phyloP scores from a whole-genome alignment of 768 basidiomycete species.

The Pleurotus ostreatus region DNA sequence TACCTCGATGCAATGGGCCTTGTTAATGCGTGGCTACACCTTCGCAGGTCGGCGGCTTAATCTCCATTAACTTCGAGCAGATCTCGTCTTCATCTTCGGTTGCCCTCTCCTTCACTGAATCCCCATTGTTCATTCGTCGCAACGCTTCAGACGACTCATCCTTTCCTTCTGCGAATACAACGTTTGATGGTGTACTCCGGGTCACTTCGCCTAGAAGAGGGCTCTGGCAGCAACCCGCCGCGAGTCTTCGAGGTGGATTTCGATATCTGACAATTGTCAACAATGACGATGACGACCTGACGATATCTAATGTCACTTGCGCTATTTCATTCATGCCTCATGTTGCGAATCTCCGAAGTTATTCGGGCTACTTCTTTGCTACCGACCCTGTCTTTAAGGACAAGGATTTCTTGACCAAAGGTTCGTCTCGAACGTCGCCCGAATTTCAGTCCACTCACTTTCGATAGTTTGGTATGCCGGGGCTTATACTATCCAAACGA shows the following conservation, averaged over 20 bases:
- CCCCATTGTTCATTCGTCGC: slow-evolving; percentile 49
- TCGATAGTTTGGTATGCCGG: slow-evolving; percentile 54
- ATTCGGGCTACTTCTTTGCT: slow-evolving; percentile 51
- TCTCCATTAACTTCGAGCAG: slow-evolving; percentile 41
- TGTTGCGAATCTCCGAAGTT: slow-evolving; percentile 41
- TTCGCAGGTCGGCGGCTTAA: slow-evolving; percentile 48
- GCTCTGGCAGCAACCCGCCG: slow-evolving; percentile 45
- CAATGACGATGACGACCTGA: slow-evolving; percentile 25
- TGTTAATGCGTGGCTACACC: background rate
- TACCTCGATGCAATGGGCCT: background rate
- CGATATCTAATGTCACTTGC: slow-evolving; percentile 46
- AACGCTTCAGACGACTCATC: slow-evolving; percentile 51
- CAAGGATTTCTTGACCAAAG: slow-evolving; percentile 45
- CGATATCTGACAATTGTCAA: slow-evolving; percentile 49
- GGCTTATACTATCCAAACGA: slow-evolving; percentile 59
- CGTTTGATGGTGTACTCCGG: slow-evolving; percentile 37
- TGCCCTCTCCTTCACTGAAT: slow-evolving; percentile 56
- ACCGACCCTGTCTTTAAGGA: slow-evolving; percentile 41
- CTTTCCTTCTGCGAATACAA: slow-evolving; percentile 39
- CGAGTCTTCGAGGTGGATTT: slow-evolving; percentile 46
- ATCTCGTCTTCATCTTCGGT: slow-evolving; percentile 29
- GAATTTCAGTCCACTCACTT: background rate
- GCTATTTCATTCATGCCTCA: slow-evolving; percentile 54
- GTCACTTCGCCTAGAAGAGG: slow-evolving; percentile 33
- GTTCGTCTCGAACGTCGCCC: slow-evolving; percentile 16